Percentiles rank a stretch among this genome's conserved stretches.
phyloP scores from a whole-genome alignment of 2,329 filamentous ascomycete genomes.

The Nemania sp. region DNA sequence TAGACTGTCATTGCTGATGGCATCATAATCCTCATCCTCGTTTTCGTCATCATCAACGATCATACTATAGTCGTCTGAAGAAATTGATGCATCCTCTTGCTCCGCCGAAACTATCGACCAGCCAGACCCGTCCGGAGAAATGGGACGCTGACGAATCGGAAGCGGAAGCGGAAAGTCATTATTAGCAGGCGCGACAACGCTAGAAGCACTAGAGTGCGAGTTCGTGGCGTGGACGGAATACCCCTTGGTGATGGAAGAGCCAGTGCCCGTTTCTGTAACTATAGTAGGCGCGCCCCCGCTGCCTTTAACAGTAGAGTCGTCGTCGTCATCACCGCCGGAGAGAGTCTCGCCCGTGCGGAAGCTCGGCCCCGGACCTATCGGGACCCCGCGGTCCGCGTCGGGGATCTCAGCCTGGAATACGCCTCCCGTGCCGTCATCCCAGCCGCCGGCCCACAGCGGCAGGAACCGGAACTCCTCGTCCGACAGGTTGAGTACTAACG shows the following conservation, averaged over 20 bases:
- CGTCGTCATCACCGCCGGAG: slow-evolving; percentile 25
- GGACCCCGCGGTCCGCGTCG: slow-evolving; percentile 33
- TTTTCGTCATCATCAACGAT: too few relatives aligned
- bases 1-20: too few relatives aligned
- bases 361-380: slow-evolving; percentile 38
- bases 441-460: slow-evolving; percentile 66
- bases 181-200: not conserved
- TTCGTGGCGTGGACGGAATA: slow-evolving; percentile 7
- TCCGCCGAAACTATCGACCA: too few relatives aligned
- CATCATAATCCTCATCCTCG: too few relatives aligned
- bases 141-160: not conserved
- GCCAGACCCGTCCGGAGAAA: too few relatives aligned
- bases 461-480: slow-evolving; percentile 64
- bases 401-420: slow-evolving; percentile 47
- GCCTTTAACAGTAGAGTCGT: slow-evolving; percentile 22
- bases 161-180: not conserved
- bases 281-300: slow-evolving; percentile 20
- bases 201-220: not conserved
- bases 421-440: slow-evolving; percentile 54
- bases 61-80: too few relatives aligned
- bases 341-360: slow-evolving; percentile 39
- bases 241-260: slow-evolving; percentile 25
- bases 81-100: too few relatives aligned
- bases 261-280: slow-evolving; percentile 16
- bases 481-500: slow-evolving; percentile 56